These are phyloP conservation scores for Tylopilus subfusipes DNA, from an alignment of 768 basidiomycete species.

Conservation along the genomic window DNA sequence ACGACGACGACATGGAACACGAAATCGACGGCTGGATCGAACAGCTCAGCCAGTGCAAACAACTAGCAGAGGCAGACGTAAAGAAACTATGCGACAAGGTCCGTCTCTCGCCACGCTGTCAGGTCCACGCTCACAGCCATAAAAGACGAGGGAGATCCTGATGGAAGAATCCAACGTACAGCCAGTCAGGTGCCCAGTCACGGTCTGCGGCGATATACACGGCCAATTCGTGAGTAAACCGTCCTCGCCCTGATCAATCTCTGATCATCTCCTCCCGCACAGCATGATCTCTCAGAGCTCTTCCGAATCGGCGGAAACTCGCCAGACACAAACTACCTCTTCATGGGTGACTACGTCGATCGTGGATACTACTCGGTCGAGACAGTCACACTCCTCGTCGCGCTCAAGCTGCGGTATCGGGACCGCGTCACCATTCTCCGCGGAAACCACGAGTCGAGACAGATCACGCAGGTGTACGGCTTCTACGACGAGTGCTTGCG, in stretches of 20 bases:
- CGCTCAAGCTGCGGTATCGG: slow-evolving; percentile 95
- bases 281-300: slow-evolving; percentile 99
- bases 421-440: slow-evolving; percentile 97
- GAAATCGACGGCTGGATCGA: slow-evolving; percentile 98
- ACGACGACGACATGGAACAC: slow-evolving; percentile 44
- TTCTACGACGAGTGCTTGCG: slow-evolving; percentile 99
- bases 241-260: slow-evolving; percentile 17
- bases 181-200: slow-evolving; percentile 97
- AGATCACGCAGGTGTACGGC: slow-evolving; percentile 99
- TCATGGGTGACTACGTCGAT: slow-evolving; percentile 99
- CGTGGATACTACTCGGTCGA: slow-evolving; percentile 99
- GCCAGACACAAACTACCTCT: slow-evolving; percentile 98
- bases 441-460: slow-evolving; percentile 97
- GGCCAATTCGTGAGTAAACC: slow-evolving; percentile 91
- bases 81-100: slow-evolving; percentile 99
- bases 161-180: slow-evolving; percentile 99
- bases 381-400: slow-evolving; percentile 95
- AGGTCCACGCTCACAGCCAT: slow-evolving; percentile 19
- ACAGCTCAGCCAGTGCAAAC: slow-evolving; percentile 96
- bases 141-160: slow-evolving; percentile 92
- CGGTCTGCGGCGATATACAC: slow-evolving; percentile 99
- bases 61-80: slow-evolving; percentile 90
- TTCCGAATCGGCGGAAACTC: slow-evolving; percentile 99
- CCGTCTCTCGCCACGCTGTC: neutral
- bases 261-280: slow-evolving; percentile 30